Base-by-base conservation (phyloP, 1,284 basidiomycete species). In the Puccinia coronata region DNA sequence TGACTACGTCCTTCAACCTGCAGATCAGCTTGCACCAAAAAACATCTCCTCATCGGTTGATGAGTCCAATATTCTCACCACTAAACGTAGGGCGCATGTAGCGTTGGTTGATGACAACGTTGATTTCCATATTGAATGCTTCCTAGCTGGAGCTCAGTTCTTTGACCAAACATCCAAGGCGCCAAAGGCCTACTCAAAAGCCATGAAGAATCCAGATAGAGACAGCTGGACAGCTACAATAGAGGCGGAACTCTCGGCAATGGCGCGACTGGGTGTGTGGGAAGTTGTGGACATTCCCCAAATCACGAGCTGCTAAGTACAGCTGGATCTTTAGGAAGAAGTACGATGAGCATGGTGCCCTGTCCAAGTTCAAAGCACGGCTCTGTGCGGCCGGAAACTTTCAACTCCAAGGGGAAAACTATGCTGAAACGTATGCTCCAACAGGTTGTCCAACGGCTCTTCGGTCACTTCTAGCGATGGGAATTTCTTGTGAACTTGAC, bases 251-350 rank as follows among this genome's bases (percentile, higher is more conserved):
- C 63, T 67, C n/a, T 23, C 20, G 5, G 34, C 31, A 11, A 67
- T 67, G 63, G 34, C 9, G 8, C 11, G 25, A 12, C 31, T 34
- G 5, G 31, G 23, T 36, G 63, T 67, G 14, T 67, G 63, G 63
- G 63, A 67, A 14, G n/a, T 67, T 28, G 34, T 67, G 9, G 6
- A 9, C 20, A 34, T 36, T 67, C 63, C 63, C n/a, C 11, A 5
- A 23, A 28, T 36, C 23, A 23, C 20, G 12, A 43, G 20, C 31
- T 43, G 6, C 23, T 67, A 5, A 28, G 63, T 8, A 67, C 63
- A 9, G 23, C n/a, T 67, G 63, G 63, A 28, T 67, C 63, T 67
- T 67, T 34, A 6, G 20, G 8, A 67, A 67, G 25, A 43, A 67
- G 63, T 23, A n/a, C 6, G 28, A 57, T 23, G 55, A 23, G 9